Conservation (phyloP, 2,329 filamentous ascomycete genomes). For the Talaromyces sp. region DNA sequence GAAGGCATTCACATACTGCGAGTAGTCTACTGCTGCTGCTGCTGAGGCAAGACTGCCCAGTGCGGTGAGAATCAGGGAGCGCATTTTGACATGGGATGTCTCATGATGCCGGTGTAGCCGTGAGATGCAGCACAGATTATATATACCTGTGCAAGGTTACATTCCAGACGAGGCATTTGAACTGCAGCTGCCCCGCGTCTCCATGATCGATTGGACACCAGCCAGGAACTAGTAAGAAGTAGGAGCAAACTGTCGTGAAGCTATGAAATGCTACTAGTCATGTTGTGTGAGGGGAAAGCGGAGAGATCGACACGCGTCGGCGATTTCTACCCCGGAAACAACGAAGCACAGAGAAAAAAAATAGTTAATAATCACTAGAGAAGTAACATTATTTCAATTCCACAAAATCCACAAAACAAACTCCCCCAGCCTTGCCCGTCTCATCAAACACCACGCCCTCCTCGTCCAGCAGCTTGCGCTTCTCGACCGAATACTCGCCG, state of each 20-base stretch:
- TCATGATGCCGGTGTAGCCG: background rate
- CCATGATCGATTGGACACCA: background rate
- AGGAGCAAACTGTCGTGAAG: background rate
- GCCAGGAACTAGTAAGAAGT: background rate
- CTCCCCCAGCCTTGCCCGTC: constrained; percentile 33
- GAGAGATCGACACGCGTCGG: background rate
- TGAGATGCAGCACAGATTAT: background rate
- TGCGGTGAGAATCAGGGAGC: background rate
- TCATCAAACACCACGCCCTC: constrained; percentile 44
- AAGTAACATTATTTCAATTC: constrained; percentile 13
- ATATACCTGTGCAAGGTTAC: background rate
- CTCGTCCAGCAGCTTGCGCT: constrained; percentile 35
- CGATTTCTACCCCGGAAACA: background rate
- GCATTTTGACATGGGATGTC: background rate
- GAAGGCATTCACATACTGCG: constrained; percentile 42
- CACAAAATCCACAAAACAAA: constrained; percentile 30
- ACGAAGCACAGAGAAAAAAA: background rate
- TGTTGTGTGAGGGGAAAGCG: background rate
- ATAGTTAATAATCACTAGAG: background rate
- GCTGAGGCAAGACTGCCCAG: background rate
- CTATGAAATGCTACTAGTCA: background rate
- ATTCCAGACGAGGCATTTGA: background rate
- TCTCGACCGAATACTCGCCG: constrained; percentile 39
- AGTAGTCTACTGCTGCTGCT: constrained; percentile 19
- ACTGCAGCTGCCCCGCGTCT: background rate